Conservation (phyloP, 192 early-diverging fungal species). For the Linnemannia exigua region DNA sequence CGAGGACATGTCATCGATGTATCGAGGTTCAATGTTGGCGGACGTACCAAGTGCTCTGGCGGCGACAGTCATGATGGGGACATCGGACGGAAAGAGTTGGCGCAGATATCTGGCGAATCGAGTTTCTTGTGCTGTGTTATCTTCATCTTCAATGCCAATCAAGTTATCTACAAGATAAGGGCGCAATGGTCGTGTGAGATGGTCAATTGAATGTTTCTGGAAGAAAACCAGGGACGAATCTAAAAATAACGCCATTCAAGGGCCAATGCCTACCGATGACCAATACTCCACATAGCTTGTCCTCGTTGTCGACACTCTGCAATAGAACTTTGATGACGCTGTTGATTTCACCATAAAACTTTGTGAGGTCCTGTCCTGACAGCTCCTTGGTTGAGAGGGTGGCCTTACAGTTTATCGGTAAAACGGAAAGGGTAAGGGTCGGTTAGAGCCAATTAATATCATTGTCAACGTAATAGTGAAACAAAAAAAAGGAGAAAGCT, state of each 20-base stretch:
- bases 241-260: conserved; percentile 17
- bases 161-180: conserved; percentile 70
- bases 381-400: conserved; percentile 66
- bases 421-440: neutral
- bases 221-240: neutral
- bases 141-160: conserved; percentile 86
- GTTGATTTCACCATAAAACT: conserved; percentile 84
- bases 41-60: conserved; percentile 78
- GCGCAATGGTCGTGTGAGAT: neutral
- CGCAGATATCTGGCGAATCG: conserved; percentile 88
- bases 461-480: neutral
- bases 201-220: neutral
- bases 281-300: conserved; percentile 84
- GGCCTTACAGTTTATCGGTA: conserved; percentile 15
- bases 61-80: conserved; percentile 79
- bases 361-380: conserved; percentile 76
- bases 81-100: conserved; percentile 76
- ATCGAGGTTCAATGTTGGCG: neutral
- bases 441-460: neutral
- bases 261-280: conserved; percentile 75
- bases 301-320: conserved; percentile 77
- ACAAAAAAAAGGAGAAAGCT: neutral
- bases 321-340: conserved; percentile 80
- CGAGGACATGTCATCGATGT: neutral
- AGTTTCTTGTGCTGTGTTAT: conserved; percentile 80